Conservation (phyloP, 192 early-diverging fungal species). For the Piromyces finnis region DNA sequence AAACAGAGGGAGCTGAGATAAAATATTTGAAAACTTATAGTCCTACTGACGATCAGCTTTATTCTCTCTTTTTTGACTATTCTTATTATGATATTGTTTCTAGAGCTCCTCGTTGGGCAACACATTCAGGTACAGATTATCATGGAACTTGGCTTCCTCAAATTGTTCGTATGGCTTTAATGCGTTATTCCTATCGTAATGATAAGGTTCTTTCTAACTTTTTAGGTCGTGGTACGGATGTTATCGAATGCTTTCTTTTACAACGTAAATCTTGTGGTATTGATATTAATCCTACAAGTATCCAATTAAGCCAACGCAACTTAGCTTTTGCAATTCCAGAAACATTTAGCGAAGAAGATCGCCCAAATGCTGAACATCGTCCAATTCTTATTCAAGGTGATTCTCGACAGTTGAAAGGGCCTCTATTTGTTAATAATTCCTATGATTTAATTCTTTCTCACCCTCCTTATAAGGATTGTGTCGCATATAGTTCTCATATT, state of each 20-base stretch:
- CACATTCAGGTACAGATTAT: slow-evolving; percentile 84
- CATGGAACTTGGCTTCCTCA: slow-evolving; percentile 84
- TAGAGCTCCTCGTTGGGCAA: slow-evolving; percentile 62
- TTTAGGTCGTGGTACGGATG: slow-evolving; percentile 82
- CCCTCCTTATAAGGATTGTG: slow-evolving; percentile 90
- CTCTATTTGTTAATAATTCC: slow-evolving; percentile 48
- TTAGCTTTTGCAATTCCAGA: slow-evolving; percentile 65
- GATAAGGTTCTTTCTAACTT: slow-evolving; percentile 80
- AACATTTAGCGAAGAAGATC: slow-evolving; percentile 5
- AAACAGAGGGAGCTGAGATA: slow-evolving; percentile 25
- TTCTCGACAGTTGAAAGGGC: slow-evolving; percentile 41
- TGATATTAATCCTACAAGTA: slow-evolving; percentile 67
- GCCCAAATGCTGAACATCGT: slow-evolving; percentile 41
- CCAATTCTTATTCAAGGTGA: slow-evolving; percentile 71
- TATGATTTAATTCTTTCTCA: slow-evolving; percentile 84
- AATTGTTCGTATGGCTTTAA: slow-evolving; percentile 57
- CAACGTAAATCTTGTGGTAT: slow-evolving; percentile 59
- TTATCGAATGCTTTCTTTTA: slow-evolving; percentile 70
- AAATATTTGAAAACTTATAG: slow-evolving; percentile 35
- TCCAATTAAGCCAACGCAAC: slow-evolving; percentile 53
- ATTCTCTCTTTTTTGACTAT: slow-evolving; percentile 55
- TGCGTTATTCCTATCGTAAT: slow-evolving; percentile 54
- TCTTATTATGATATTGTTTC: slow-evolving; percentile 85
- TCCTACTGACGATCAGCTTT: slow-evolving; percentile 47
- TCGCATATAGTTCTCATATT: slow-evolving; percentile 43